phyloP scores from a whole-genome alignment of 1,139 yeast species.

The Lodderomyces metapsilosis region DNA sequence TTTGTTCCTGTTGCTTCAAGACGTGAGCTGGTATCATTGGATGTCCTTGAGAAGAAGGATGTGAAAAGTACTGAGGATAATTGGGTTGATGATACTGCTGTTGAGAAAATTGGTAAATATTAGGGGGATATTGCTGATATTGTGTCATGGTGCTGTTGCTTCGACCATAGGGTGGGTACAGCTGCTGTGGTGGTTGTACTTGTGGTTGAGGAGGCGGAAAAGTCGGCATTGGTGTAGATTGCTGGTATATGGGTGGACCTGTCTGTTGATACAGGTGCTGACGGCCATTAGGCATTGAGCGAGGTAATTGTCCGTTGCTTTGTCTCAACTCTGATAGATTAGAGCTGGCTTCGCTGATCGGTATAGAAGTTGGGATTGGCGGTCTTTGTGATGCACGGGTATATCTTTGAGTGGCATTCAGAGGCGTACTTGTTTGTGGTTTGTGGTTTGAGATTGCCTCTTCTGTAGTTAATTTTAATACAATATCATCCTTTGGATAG shows the following conservation, averaged over 20 bases:
- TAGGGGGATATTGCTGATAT: neutral
- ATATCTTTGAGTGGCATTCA: neutral
- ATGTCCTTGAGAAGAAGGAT: slow-evolving; percentile 2
- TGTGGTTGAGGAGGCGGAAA: slow-evolving; percentile 3
- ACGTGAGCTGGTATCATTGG: slow-evolving; percentile 17
- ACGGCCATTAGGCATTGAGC: neutral
- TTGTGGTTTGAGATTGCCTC: neutral
- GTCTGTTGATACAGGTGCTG: slow-evolving; percentile 4
- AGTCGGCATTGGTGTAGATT: slow-evolving; percentile 3
- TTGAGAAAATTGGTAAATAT: neutral
- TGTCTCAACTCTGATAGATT: neutral
- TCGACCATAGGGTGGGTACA: neutral
- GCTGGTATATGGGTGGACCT: slow-evolving; percentile 3
- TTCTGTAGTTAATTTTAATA: neutral
- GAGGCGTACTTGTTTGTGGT: neutral
- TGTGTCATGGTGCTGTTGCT: neutral
- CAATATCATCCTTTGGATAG: slow-evolving; percentile 4
- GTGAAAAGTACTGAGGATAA: neutral
- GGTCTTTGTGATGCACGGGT: neutral
- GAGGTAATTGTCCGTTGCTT: neutral
- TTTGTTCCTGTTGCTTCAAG: slow-evolving; percentile 17
- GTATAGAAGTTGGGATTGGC: neutral
- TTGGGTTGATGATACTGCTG: slow-evolving; percentile 1
- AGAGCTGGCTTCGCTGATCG: neutral
- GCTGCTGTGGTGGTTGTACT: neutral